phyloP scores from a whole-genome alignment of 2,329 filamentous ascomycete species.

The Endoconidiophora polonica region DNA sequence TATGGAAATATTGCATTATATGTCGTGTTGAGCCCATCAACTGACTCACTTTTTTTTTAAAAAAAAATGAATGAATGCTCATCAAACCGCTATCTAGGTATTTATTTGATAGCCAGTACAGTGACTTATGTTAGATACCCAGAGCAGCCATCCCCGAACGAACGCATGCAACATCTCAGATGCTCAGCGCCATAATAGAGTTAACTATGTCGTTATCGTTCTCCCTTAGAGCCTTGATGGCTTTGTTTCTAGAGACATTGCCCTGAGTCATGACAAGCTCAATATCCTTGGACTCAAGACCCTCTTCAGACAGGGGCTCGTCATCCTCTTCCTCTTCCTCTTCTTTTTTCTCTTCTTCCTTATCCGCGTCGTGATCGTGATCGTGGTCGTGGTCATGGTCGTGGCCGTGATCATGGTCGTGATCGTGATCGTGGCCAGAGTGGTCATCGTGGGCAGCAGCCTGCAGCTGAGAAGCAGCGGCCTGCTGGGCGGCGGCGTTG shows the following conservation, averaged over 20 bases:
- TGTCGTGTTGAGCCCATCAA: too few relatives aligned
- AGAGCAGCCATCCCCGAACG: not conserved
- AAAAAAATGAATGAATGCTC: too few relatives aligned
- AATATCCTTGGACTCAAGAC: constrained; percentile 97
- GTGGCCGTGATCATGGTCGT: constrained; percentile 54
- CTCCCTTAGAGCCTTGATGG: constrained; percentile 94
- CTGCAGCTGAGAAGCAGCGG: constrained; percentile 87
- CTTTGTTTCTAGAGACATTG: constrained; percentile 93
- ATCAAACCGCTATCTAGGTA: too few relatives aligned
- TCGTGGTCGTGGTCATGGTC: constrained; percentile 44
- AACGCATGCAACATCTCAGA: constrained; percentile 29
- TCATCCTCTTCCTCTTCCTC: constrained; percentile 80
- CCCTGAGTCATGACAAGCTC: constrained; percentile 98
- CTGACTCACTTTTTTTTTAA: too few relatives aligned
- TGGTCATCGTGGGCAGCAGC: constrained; percentile 45
- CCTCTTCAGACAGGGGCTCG: constrained; percentile 87
- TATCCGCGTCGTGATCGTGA: constrained; percentile 60
- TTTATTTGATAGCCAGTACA: too few relatives aligned
- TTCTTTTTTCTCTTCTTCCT: constrained; percentile 78
- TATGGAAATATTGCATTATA: too few relatives aligned
- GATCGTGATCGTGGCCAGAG: constrained; percentile 46
- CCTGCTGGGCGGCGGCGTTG: constrained; percentile 94
- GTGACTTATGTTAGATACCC: too few relatives aligned
- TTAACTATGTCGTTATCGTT: constrained; percentile 99
- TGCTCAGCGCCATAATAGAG: constrained; percentile 96